These are phyloP conservation scores for Dothistroma pini DNA, from an alignment of 2,329 filamentous ascomycete genomes.

Conservation along the genomic window DNA sequence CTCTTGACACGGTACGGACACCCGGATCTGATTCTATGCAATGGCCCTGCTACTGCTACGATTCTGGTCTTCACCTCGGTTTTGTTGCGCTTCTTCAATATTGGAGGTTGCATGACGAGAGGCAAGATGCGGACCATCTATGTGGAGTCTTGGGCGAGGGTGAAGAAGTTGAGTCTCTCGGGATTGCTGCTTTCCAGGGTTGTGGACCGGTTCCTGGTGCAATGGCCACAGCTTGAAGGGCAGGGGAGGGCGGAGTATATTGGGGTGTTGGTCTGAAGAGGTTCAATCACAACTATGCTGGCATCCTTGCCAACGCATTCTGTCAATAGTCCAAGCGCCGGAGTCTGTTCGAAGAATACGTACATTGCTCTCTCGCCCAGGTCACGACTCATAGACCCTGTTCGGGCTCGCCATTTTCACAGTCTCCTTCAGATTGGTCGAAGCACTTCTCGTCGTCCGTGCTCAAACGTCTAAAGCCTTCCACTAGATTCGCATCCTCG, in stretches of 20 bases:
- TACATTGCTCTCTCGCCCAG: too few species aligned
- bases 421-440: too few species aligned
- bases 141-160: constrained; percentile 88
- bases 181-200: constrained; percentile 70
- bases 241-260: constrained; percentile 41
- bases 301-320: too few species aligned
- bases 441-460: too few species aligned
- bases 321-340: too few species aligned
- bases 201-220: constrained; percentile 76
- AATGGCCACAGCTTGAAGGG: constrained; percentile 65
- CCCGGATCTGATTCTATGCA: constrained; percentile 76
- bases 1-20: constrained; percentile 50
- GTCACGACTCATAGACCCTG: too few species aligned
- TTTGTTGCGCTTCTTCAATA: constrained; percentile 52
- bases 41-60: constrained; percentile 84
- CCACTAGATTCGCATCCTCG: too few species aligned
- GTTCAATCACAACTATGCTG: too few species aligned
- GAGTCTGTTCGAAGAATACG: too few species aligned
- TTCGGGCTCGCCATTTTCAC: too few species aligned
- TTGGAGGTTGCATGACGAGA: constrained; percentile 36
- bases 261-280: constrained; percentile 39
- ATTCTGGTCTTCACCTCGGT: constrained; percentile 62
- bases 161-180: constrained; percentile 76
- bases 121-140: constrained; percentile 71
- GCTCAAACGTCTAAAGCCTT: too few species aligned